phyloP scores from a whole-genome alignment of 2,329 filamentous ascomycete genomes.

The Talaromyces pinophilus region DNA sequence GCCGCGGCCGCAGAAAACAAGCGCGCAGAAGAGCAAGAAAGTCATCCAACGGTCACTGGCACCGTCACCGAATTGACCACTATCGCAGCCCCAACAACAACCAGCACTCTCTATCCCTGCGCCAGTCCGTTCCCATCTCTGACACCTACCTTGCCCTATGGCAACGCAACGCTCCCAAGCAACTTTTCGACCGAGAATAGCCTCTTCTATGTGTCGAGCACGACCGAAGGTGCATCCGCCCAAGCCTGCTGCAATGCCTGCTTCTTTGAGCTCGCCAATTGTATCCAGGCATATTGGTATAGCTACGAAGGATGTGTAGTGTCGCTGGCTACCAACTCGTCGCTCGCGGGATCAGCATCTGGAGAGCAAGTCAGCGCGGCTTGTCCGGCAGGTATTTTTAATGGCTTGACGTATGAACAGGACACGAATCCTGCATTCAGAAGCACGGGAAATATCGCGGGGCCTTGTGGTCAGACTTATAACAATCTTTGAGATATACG shows the following conservation, averaged over 20 bases:
- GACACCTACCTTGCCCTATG: constrained; percentile 15
- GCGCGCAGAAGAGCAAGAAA: not conserved
- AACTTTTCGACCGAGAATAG: constrained; percentile 14
- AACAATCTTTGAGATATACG: constrained; percentile 4
- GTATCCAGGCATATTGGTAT: constrained; percentile 23
- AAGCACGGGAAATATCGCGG: constrained; percentile 21
- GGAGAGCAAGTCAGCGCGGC: constrained; percentile 8
- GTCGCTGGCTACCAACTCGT: constrained; percentile 15
- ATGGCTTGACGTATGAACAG: constrained; percentile 15
- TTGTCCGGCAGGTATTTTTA: constrained; percentile 17
- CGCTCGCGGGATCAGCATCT: constrained; percentile 11
- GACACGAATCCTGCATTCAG: constrained; percentile 17
- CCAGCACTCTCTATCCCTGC: constrained; percentile 16
- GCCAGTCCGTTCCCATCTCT: constrained; percentile 19
- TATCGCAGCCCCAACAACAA: not conserved
- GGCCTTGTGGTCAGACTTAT: constrained; percentile 19
- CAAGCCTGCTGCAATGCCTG: constrained; percentile 22
- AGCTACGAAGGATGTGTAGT: constrained; percentile 22
- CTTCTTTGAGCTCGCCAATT: constrained; percentile 21
- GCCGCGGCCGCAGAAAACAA: not conserved
- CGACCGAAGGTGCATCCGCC: constrained; percentile 13
- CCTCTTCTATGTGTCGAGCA: not conserved
- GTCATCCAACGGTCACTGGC: not conserved
- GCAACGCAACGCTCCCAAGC: constrained; percentile 13
- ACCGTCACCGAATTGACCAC: constrained; percentile 16